Evolutionary conservation across 2,329 filamentous ascomycete species (phyloP).

Genomic region (Cladosporium sp.): DNA sequence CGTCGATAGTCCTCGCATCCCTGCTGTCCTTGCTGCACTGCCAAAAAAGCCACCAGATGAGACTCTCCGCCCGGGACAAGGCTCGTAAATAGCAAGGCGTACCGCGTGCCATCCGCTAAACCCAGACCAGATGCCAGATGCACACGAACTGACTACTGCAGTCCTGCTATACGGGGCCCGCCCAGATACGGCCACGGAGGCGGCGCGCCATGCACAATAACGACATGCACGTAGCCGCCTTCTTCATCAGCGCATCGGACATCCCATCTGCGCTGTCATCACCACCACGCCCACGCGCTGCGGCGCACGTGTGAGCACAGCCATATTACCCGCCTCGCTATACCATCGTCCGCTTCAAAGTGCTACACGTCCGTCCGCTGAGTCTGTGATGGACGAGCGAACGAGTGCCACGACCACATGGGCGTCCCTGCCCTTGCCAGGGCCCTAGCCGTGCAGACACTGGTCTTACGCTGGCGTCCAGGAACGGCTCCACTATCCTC

Average conservation of each 20-base stretch:
- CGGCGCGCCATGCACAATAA: neutral
- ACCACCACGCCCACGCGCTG: constrained; percentile 5
- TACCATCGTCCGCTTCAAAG: neutral
- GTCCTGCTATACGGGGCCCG: neutral
- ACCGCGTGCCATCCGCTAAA: neutral
- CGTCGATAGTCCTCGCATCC: constrained; percentile 10
- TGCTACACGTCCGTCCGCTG: neutral
- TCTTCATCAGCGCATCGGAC: constrained; percentile 6
- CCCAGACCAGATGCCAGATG: too few species aligned
- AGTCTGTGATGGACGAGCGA: neutral
- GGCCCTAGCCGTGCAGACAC: neutral
- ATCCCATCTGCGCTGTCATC: neutral
- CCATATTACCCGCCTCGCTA: neutral
- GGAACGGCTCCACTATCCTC: constrained; percentile 6
- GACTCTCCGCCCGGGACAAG: constrained; percentile 1
- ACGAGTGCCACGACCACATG: constrained; percentile 6
- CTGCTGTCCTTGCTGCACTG: constrained; percentile 1
- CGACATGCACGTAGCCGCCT: constrained; percentile 12
- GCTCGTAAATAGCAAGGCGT: constrained; percentile 12
- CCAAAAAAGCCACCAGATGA: neutral
- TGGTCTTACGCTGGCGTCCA: constrained; percentile 15
- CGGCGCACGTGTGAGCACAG: neutral
- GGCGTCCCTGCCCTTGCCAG: neutral
- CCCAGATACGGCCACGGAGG: constrained; percentile 3
- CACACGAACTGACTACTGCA: neutral